A percentile compares a stretch with the other conserved stretches of the same genome.
Evolutionary conservation across 1,139 yeast genomes (phyloP).

Genomic region (Geotrichum phurueaensis): DNA sequence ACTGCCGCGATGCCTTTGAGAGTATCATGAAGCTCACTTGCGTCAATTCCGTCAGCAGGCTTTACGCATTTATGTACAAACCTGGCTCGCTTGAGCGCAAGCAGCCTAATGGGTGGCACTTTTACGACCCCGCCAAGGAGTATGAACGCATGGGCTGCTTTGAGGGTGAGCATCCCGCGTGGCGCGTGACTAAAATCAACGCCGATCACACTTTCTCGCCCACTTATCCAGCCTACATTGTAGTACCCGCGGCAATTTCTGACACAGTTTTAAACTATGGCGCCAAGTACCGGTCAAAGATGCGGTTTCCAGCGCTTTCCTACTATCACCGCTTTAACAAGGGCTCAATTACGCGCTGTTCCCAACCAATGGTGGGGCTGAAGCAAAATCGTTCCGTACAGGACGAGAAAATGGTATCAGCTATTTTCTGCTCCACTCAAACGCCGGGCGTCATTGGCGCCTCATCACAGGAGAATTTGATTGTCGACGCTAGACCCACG

Average conservation of each 20-base stretch:
- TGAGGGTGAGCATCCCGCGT: slow-evolving; percentile 34
- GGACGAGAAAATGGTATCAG: slow-evolving; percentile 75
- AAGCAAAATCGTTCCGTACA: slow-evolving; percentile 85
- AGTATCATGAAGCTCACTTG: slow-evolving; percentile 64
- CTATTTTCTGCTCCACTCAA: slow-evolving; percentile 53
- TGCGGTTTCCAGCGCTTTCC: slow-evolving; percentile 74
- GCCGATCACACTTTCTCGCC: slow-evolving; percentile 59
- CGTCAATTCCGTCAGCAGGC: slow-evolving; percentile 46
- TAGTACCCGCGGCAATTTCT: slow-evolving; percentile 70
- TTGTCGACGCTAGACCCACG: slow-evolving; percentile 86
- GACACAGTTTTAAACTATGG: slow-evolving; percentile 82
- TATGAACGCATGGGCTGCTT: slow-evolving; percentile 51
- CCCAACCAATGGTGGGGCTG: slow-evolving; percentile 90
- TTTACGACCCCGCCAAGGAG: slow-evolving; percentile 60
- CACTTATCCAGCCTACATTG: slow-evolving; percentile 63
- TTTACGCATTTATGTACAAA: slow-evolving; percentile 65
- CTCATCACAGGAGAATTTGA: slow-evolving; percentile 49
- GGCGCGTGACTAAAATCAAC: slow-evolving; percentile 72
- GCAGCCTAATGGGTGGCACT: slow-evolving; percentile 59
- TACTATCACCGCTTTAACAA: slow-evolving; percentile 65
- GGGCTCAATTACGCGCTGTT: slow-evolving; percentile 78
- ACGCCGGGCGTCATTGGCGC: slow-evolving; percentile 31
- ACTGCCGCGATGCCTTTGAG: slow-evolving; percentile 67
- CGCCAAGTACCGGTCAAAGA: slow-evolving; percentile 77
- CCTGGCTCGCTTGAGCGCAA: slow-evolving; percentile 53